phyloP scores from a whole-genome alignment of 495 filamentous ascomycete genomes.

The Pyrenula aspistea region DNA sequence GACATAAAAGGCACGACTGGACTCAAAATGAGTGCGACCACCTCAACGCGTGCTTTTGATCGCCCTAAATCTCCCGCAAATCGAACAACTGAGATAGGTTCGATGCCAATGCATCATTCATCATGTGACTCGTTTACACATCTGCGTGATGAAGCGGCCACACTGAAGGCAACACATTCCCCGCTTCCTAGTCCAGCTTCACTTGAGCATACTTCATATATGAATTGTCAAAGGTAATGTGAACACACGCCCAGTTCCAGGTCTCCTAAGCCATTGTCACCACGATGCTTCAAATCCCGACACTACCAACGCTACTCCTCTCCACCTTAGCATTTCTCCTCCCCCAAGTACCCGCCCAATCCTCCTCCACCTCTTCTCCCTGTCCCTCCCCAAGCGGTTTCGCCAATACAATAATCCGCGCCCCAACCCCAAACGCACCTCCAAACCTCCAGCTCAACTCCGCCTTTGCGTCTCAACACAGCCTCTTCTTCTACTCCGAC shows the following conservation, averaged over 20 bases:
- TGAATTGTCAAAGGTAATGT: not conserved
- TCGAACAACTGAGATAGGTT: not conserved
- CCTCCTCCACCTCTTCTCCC: not conserved
- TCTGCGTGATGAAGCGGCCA: not conserved
- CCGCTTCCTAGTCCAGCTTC: not conserved
- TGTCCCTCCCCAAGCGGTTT: constrained; percentile 2
- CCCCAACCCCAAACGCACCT: not conserved
- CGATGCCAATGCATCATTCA: not conserved
- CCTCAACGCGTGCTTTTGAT: not conserved
- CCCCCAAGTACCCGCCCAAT: not conserved
- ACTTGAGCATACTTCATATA: not conserved
- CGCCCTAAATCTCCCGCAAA: not conserved
- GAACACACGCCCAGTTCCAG: not conserved
- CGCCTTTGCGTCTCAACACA: not conserved
- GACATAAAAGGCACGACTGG: not conserved
- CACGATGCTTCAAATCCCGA: not conserved
- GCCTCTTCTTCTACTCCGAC: not conserved
- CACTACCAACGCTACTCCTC: not conserved
- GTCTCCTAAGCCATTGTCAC: not conserved
- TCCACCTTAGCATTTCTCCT: not conserved
- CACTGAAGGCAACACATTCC: not conserved
- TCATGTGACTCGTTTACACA: not conserved
- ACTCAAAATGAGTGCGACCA: not conserved
- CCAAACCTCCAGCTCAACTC: not conserved
- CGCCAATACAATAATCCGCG: constrained; percentile 1